Percentiles rank a stretch among this genome's conserved stretches.
These are phyloP conservation scores for Suillus clintonianus DNA, from an alignment of 768 basidiomycete genomes.

Conservation along the genomic window DNA sequence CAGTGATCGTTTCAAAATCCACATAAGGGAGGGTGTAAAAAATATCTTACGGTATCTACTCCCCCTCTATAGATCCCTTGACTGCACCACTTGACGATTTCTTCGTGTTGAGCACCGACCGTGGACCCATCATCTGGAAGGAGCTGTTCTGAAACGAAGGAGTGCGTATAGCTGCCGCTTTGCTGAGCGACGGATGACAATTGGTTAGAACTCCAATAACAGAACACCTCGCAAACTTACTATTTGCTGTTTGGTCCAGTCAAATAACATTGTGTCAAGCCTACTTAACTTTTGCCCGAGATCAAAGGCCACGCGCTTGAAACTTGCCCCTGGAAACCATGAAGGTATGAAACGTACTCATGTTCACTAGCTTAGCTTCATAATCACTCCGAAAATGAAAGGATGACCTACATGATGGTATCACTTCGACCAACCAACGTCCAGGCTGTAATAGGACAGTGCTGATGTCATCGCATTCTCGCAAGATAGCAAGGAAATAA, in stretches of 20 bases:
- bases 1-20: neutral
- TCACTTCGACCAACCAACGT: neutral
- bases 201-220: neutral
- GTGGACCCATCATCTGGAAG: neutral
- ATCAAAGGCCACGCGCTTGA: slow-evolving; percentile 15
- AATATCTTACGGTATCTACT: slow-evolving; percentile 22
- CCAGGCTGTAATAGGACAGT: neutral
- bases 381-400: neutral
- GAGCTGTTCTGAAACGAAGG: neutral
- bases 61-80: slow-evolving; percentile 18
- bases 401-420: neutral
- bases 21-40: neutral
- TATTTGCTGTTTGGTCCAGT: slow-evolving; percentile 14
- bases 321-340: slow-evolving; percentile 22
- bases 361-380: neutral
- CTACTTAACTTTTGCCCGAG: slow-evolving; percentile 9
- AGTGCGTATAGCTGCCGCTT: neutral
- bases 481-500: neutral
- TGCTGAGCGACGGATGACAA: neutral
- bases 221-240: slow-evolving; percentile 5
- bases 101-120: slow-evolving; percentile 5
- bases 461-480: neutral
- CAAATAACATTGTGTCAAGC: slow-evolving; percentile 12
- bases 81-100: slow-evolving; percentile 16
- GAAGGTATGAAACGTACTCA: slow-evolving; percentile 13